A percentile compares a stretch with the other conserved stretches of the same genome.
Conservation (phyloP, 495 filamentous ascomycete genomes). For the Penicillium waksmanii region DNA sequence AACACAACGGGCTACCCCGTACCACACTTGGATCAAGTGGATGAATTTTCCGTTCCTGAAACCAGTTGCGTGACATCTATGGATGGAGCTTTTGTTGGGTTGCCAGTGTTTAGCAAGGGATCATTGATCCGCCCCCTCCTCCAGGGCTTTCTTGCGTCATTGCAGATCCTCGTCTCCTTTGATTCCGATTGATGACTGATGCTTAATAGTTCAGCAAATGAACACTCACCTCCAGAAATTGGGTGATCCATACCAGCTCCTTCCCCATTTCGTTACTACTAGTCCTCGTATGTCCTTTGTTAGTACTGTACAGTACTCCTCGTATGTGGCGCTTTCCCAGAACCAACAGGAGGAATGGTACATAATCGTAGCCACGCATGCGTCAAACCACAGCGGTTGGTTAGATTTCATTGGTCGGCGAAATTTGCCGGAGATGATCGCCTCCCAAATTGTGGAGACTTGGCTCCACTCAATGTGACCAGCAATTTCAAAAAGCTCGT, state of each 20-base stretch:
- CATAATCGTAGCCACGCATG: too few species aligned
- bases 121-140: background rate
- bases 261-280: too few species aligned
- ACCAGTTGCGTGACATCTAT: background rate
- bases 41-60: background rate
- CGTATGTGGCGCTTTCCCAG: too few species aligned
- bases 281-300: too few species aligned
- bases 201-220: too few species aligned
- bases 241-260: too few species aligned
- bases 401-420: background rate
- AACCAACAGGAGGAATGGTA: too few species aligned
- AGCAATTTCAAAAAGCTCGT: background rate
- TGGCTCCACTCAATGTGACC: constrained; percentile 1
- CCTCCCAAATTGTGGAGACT: background rate
- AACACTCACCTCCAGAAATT: too few species aligned
- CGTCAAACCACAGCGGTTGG: too few species aligned
- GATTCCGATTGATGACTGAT: background rate
- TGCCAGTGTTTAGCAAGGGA: background rate
- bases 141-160: background rate
- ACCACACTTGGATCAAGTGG: background rate
- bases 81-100: background rate
- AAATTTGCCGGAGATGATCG: background rate
- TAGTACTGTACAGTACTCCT: too few species aligned
- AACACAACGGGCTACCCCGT: background rate
- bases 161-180: background rate